Conservation (phyloP, 225 moss, liverwort and hornwort genomes). For the Physcomitrellopsis africana region DNA sequence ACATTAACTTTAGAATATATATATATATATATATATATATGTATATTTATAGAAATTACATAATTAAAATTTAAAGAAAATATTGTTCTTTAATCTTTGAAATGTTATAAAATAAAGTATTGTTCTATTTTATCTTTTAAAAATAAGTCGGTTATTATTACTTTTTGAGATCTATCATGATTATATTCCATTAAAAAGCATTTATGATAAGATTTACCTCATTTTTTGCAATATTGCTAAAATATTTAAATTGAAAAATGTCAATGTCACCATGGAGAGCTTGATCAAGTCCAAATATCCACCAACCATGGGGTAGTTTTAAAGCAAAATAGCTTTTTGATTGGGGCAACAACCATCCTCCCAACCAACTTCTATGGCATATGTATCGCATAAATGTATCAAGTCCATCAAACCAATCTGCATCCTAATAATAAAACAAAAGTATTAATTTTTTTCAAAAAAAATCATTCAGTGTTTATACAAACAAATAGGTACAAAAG, state of each 20-base stretch:
- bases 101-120: too few relatives aligned
- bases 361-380: constrained; percentile 68
- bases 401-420: constrained; percentile 78
- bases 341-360: constrained; percentile 65
- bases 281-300: constrained; percentile 74
- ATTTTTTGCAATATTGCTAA: constrained; percentile 40
- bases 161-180: too few relatives aligned
- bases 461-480: too few relatives aligned
- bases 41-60: too few relatives aligned
- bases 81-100: too few relatives aligned
- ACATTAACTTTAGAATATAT: too few relatives aligned
- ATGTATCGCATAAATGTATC: constrained; percentile 67
- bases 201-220: constrained; percentile 27
- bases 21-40: too few relatives aligned
- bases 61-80: too few relatives aligned
- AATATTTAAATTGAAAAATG: constrained; percentile 67
- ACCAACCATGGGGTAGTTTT: constrained; percentile 67
- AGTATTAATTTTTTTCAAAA: not conserved
- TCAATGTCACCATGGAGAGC: constrained; percentile 67
- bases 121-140: too few relatives aligned
- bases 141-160: too few relatives aligned
- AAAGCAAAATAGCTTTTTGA: constrained; percentile 67
- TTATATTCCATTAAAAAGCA: too few relatives aligned
- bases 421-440: not conserved
- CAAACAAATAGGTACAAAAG: too few relatives aligned